Conservation (phyloP, 2,329 filamentous ascomycete genomes). For the Colletotrichum caudatum region DNA sequence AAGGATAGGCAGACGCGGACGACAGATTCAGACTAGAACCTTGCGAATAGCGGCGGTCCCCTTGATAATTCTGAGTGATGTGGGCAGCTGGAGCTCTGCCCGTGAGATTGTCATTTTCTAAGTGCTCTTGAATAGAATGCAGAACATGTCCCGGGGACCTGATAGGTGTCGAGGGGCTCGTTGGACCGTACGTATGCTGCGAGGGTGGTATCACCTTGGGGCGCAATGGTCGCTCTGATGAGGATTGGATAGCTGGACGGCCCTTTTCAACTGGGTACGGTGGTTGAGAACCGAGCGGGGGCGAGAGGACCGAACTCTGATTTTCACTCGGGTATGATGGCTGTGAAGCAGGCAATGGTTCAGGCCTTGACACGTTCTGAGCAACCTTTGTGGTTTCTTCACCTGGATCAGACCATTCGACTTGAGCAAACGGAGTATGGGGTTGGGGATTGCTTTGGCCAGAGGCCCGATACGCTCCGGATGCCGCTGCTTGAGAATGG, state of each 20-base stretch:
- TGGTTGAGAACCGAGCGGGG: not conserved
- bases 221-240: constrained; percentile 22
- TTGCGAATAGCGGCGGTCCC: not conserved
- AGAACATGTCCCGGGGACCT: constrained; percentile 37
- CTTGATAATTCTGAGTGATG: not conserved
- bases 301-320: not conserved
- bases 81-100: not conserved
- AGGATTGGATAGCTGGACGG: not conserved
- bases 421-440: not conserved
- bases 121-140: constrained; percentile 41
- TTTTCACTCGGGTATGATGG: not conserved
- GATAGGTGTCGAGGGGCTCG: constrained; percentile 21
- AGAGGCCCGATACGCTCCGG: not conserved
- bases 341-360: not conserved
- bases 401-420: not conserved
- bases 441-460: not conserved
- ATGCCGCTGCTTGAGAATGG: not conserved
- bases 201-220: constrained; percentile 11
- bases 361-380: not conserved
- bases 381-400: not conserved
- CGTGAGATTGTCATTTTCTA: constrained; percentile 11
- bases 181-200: constrained; percentile 4
- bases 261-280: not conserved
- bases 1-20: constrained; percentile 26
- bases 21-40: not conserved